A percentile compares a stretch with the other conserved stretches of the same genome.
These are phyloP conservation scores for Eucalyptus melliodora DNA, from an alignment of 345 rosid genomes.

Conservation along the genomic window DNA sequence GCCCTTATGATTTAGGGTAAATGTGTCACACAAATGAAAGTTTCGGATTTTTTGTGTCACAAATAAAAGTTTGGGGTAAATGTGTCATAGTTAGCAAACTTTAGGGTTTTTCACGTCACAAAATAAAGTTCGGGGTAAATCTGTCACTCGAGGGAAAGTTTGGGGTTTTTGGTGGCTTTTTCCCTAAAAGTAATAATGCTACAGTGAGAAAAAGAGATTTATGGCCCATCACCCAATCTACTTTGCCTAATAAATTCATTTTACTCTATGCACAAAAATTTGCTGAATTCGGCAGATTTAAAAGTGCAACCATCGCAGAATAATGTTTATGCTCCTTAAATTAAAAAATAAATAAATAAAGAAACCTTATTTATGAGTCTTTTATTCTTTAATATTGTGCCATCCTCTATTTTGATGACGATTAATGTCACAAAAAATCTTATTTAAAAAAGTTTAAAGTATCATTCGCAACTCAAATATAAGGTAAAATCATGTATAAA, in stretches of 20 bases:
- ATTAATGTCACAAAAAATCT: background rate
- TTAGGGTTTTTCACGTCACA: too few species aligned
- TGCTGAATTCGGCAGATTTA: background rate
- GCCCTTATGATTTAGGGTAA: too few species aligned
- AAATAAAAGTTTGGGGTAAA: too few species aligned
- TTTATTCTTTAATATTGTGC: background rate
- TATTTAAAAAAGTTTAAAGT: background rate
- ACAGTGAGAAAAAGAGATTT: background rate
- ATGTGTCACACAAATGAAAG: too few species aligned
- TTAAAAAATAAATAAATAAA: background rate
- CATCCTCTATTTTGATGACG: rapidly evolving
- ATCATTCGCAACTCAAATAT: background rate
- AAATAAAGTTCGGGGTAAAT: too few species aligned
- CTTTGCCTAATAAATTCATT: background rate
- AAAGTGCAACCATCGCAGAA: background rate
- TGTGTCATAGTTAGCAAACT: too few species aligned
- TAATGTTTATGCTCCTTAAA: background rate
- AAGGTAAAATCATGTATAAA: background rate
- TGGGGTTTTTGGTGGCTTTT: too few species aligned
- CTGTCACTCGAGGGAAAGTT: too few species aligned
- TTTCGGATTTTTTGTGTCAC: too few species aligned
- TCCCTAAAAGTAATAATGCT: background rate
- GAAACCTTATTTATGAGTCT: rapidly evolving
- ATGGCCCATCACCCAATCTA: background rate
- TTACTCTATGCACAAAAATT: background rate